Base-by-base conservation (phyloP, 441 rosid genomes). In the Manihot esculenta region DNA sequence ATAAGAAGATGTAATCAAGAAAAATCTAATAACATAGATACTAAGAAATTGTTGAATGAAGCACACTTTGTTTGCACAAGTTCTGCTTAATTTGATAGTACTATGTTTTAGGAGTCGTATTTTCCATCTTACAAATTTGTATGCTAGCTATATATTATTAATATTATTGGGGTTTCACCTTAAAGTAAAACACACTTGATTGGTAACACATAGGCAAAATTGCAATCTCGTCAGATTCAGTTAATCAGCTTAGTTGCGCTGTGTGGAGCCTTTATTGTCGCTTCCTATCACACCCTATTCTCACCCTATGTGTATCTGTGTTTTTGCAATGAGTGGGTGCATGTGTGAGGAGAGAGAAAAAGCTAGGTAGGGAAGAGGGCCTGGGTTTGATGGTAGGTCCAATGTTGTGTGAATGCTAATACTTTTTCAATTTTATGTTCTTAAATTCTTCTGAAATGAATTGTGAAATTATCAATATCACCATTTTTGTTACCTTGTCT, bases 81-180 rank as follows among this genome's bases (percentile, higher is more conserved):
- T 44, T 62, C 8, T 51, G 62, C 49, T 57, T 47, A 18, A 58
- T 49, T 72, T 30, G 26, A 35, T 58, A 23, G 15, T 41, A 56
- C 18, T 21, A 66, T 27, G 14, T 44, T 27, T 6, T 45, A 7
- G 33, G 21, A 48, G 23, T 21, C 23, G 5, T 33, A 1, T 23
- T 9, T 65, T 11, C 42, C n/a, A 17, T 14, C 55, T 60, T 60
- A 44, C 26, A 27, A 26, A 55, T 24, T 68, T 61, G 15, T 48
- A 27, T 68, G 42, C 41, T 45, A 18, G 49, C 45, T 42, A n/a
- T 26, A 38, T 59, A 12, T 38, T 38, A 38, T n/a, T n/a, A n/a
- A n/a, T n/a, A n/a, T 38, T 38, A 7, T 15, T 7, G n/a, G 64
- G 58, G 8, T 64, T 33, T 56, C 48, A 57, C 5, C 20, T 48